A percentile compares a stretch with the other conserved stretches of the same genome.
Evolutionary conservation across 345 rosid genomes (phyloP).

Genomic region (Kernera saxatilis): DNA sequence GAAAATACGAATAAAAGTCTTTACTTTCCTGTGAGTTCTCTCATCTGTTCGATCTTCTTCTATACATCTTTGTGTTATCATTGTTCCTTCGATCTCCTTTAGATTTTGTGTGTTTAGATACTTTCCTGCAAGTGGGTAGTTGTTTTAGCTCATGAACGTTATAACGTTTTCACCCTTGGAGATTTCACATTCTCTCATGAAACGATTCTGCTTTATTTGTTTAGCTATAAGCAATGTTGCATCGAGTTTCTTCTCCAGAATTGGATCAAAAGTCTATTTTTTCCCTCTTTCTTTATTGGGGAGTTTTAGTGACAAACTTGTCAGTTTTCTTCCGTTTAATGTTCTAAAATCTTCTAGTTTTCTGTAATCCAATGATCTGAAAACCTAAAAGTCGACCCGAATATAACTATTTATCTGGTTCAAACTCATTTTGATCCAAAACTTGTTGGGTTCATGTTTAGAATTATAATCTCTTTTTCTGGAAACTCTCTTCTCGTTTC

Average conservation of each 20-base stretch:
- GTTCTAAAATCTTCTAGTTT: background rate
- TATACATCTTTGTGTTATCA: background rate
- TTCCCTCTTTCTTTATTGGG: background rate
- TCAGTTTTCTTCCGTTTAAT: background rate
- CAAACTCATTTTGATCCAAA: background rate
- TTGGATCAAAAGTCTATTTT: background rate
- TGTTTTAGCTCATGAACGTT: background rate
- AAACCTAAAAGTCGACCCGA: background rate
- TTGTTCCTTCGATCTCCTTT: background rate
- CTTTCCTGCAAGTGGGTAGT: background rate
- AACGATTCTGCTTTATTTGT: background rate
- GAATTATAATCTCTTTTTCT: background rate
- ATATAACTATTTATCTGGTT: background rate
- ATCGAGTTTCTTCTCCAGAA: background rate
- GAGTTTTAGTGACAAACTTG: background rate
- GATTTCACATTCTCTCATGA: background rate
- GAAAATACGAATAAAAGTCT: background rate
- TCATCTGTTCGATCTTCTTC: background rate
- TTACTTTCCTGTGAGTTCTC: background rate
- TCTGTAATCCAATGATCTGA: background rate
- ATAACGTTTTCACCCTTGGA: background rate
- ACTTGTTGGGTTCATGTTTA: background rate
- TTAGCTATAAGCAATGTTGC: background rate
- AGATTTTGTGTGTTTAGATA: background rate
- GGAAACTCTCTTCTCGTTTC: slow-evolving; percentile 1